These are phyloP conservation scores for Petunia axillaris DNA, from an alignment of 257 asterid genomes.

Conservation along the genomic window DNA sequence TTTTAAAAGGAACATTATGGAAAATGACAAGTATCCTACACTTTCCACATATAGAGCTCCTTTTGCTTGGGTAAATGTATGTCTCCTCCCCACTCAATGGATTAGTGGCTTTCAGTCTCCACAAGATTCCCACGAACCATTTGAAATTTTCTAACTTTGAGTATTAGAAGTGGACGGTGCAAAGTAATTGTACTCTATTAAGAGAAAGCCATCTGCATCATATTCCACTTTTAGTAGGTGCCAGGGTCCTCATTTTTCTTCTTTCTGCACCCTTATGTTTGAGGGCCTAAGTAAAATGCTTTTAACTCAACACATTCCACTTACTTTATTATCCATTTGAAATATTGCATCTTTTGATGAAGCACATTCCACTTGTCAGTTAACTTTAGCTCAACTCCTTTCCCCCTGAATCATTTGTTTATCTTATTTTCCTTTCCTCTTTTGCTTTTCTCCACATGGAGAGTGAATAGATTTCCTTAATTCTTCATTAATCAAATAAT, in stretches of 20 bases:
- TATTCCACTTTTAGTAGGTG: slow-evolving; percentile 22
- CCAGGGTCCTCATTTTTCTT: background rate
- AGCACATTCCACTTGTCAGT: slow-evolving; percentile 33
- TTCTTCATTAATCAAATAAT: slow-evolving; percentile 31
- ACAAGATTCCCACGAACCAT: slow-evolving; percentile 34
- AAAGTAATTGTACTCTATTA: slow-evolving; percentile 36
- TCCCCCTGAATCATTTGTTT: too few species aligned
- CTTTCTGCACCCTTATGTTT: slow-evolving; percentile 22
- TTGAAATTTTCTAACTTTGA: background rate
- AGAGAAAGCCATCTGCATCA: slow-evolving; percentile 25
- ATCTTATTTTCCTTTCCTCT: background rate
- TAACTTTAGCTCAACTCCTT: slow-evolving; percentile 24
- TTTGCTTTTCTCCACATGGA: slow-evolving; percentile 41
- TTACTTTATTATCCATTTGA: slow-evolving; percentile 7
- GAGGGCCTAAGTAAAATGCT: background rate
- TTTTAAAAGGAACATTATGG: slow-evolving; percentile 22
- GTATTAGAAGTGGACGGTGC: slow-evolving; percentile 38
- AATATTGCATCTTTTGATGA: background rate
- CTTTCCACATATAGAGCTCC: slow-evolving; percentile 24
- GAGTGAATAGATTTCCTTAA: slow-evolving; percentile 33
- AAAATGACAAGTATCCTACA: slow-evolving; percentile 9
- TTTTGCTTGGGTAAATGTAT: background rate
- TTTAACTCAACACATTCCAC: slow-evolving; percentile 23
- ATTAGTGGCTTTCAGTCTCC: slow-evolving; percentile 32
- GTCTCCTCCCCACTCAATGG: slow-evolving; percentile 33